Base-by-base conservation (phyloP, 2,329 filamentous ascomycete species). In the Talaromyces sp. region DNA sequence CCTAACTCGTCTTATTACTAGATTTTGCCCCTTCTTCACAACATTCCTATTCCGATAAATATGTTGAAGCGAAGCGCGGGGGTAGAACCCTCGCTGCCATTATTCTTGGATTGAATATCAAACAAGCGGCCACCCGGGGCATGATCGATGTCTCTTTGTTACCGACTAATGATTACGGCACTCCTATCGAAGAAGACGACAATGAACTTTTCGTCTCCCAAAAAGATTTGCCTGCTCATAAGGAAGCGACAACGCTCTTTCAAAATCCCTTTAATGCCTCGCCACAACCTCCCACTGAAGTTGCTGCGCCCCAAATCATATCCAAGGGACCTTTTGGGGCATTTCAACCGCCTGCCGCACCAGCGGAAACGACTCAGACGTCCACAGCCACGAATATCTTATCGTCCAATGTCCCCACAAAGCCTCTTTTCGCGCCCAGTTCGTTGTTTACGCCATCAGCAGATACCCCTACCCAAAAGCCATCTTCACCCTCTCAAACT, bases 41-140 rank as follows among this genome's bases (percentile, higher is more conserved):
- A 33, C 84, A 85, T 62, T 72, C 74, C 15, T 83, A 81, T 61
- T 84, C 82, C 0, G 69, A 78, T 19, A 72, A 63, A 5, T 73
- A 81, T 53, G 84, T 87, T 15, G 84, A 87, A 66, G 71, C 72
- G 25, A 87, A 87, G 69, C 78, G 84, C 39, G 74, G 77, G 57
- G 77, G 78, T 21, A 77, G 84, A 63, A 79, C 75, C 1, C 69
- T 84, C n/a, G 78, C 79, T 21, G 80, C 83, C 8, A 70, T 87
- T 28, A 80, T 86, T 55, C 77, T 81, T 64, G 83, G 83, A 13
- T 71, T 84, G 67, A 78, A 72, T 45, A 77, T 85, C 46, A 72
- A 72, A 45, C 75, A 81, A 63, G 81, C 84, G 17, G 75, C 73
- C 41, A 71, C 67, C 15, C 68, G 76, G 45, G 79, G 78, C 8